Conservation (phyloP, 768 basidiomycete genomes). For the Mycena leptocephala region DNA sequence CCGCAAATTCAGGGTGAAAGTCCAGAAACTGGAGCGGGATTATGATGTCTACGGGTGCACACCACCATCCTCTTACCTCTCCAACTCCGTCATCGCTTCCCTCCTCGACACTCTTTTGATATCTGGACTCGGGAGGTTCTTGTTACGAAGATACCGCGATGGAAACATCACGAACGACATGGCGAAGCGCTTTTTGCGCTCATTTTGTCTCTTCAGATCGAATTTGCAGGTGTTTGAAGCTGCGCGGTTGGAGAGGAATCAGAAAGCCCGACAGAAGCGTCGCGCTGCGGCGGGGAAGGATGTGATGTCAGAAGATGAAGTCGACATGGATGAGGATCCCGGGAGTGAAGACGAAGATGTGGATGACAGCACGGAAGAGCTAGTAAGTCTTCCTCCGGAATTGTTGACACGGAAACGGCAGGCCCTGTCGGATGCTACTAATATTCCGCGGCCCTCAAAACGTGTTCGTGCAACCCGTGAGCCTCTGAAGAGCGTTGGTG, state of each 20-base stretch:
- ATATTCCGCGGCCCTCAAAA: background rate
- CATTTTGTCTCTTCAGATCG: background rate
- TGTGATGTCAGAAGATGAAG: background rate
- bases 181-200: background rate
- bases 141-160: background rate
- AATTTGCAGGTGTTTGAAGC: background rate
- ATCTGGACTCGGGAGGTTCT: slow-evolving; percentile 2
- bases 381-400: background rate
- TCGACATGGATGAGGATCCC: background rate
- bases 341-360: background rate
- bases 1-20: background rate
- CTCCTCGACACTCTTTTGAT: slow-evolving; percentile 13
- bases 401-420: background rate
- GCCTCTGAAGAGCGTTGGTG: background rate
- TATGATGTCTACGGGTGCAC: slow-evolving; percentile 8
- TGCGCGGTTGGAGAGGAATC: background rate
- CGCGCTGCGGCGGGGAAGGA: background rate
- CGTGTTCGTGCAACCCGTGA: background rate
- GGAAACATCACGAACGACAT: slow-evolving; percentile 19
- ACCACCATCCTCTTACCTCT: slow-evolving; percentile 10
- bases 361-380: background rate
- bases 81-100: slow-evolving; percentile 3
- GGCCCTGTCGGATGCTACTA: background rate
- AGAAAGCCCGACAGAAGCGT: slow-evolving; percentile 9
- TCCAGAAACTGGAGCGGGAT: slow-evolving; percentile 6